Percentiles rank a stretch among this genome's conserved stretches.
phyloP scores from a whole-genome alignment of 163 green algal species.

The Scenedesmus sp. region DNA sequence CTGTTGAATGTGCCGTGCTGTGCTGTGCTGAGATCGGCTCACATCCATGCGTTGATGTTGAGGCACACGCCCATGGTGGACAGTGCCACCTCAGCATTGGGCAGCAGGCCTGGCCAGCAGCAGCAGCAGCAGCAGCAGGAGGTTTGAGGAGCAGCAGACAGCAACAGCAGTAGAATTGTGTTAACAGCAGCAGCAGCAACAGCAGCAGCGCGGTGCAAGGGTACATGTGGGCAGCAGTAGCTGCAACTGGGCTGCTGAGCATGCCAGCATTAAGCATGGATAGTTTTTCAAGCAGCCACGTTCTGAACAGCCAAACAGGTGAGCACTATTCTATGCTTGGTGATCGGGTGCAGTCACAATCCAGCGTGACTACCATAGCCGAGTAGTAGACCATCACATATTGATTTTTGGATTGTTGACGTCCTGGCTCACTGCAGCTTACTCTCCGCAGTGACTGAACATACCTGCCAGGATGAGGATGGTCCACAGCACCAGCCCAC shows the following conservation, averaged over 20 bases:
- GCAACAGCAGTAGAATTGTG: background rate
- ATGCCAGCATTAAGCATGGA: background rate
- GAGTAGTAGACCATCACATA: too few relatives aligned
- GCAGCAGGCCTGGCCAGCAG: constrained; percentile 40
- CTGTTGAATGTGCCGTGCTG: background rate
- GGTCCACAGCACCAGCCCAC: too few relatives aligned
- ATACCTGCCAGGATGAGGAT: too few relatives aligned
- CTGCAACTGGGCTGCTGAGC: background rate
- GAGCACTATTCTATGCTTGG: background rate
- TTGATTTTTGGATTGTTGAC: too few relatives aligned
- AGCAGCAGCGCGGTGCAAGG: background rate
- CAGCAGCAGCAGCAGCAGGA: constrained; percentile 14
- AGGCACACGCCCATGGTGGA: constrained; percentile 51
- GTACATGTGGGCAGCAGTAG: background rate
- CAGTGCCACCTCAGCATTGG: constrained; percentile 34
- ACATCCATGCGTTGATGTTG: constrained; percentile 53
- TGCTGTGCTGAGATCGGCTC: background rate
- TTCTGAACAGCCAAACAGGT: background rate
- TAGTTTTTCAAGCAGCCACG: background rate
- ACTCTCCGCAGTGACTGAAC: too few relatives aligned
- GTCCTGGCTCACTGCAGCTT: too few relatives aligned
- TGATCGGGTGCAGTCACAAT: background rate
- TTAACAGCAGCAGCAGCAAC: background rate
- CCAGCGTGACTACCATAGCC: too few relatives aligned
- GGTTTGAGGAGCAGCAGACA: background rate